phyloP scores from a whole-genome alignment of 352 stramenopile species.

The Globisporangium lucens region DNA sequence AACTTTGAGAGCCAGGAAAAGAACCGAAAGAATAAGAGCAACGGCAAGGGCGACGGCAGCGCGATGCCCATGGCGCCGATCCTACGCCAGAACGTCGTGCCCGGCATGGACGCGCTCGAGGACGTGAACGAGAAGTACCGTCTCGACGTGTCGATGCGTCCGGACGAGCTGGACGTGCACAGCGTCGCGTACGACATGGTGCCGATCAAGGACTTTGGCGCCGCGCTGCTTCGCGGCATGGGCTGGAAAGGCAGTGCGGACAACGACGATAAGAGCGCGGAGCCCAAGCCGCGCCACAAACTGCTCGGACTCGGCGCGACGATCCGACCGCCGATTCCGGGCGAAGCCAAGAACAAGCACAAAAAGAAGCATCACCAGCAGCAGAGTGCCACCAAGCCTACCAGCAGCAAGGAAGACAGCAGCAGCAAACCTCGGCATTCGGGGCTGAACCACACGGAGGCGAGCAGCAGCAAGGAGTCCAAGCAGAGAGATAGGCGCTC shows the following conservation, averaged over 20 bases:
- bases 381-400: slow-evolving; percentile 9
- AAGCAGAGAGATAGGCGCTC: slow-evolving; percentile 11
- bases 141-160: slow-evolving; percentile 74
- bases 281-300: slow-evolving; percentile 83
- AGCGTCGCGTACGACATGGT: slow-evolving; percentile 86
- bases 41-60: background rate
- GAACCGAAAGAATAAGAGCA: slow-evolving; percentile 16
- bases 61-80: slow-evolving; percentile 37
- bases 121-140: slow-evolving; percentile 84
- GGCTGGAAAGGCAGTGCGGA: slow-evolving; percentile 90
- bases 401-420: background rate
- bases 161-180: slow-evolving; percentile 79
- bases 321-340: slow-evolving; percentile 50
- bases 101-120: slow-evolving; percentile 54
- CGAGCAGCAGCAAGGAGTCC: slow-evolving; percentile 1
- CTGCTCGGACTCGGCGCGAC: slow-evolving; percentile 92
- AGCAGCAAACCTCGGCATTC: slow-evolving; percentile 6
- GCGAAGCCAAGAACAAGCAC: slow-evolving; percentile 41
- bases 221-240: slow-evolving; percentile 96
- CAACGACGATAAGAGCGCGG: slow-evolving; percentile 36
- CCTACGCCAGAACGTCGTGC: slow-evolving; percentile 70
- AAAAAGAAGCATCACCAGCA: slow-evolving; percentile 19
- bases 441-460: slow-evolving; percentile 13
- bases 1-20: slow-evolving; percentile 27
- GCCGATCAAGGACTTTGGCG: slow-evolving; percentile 94